A percentile compares a stretch with the other conserved stretches of the same genome.
Conservation (phyloP, 1,284 basidiomycete genomes). For the Marasmius tenuissimus region DNA sequence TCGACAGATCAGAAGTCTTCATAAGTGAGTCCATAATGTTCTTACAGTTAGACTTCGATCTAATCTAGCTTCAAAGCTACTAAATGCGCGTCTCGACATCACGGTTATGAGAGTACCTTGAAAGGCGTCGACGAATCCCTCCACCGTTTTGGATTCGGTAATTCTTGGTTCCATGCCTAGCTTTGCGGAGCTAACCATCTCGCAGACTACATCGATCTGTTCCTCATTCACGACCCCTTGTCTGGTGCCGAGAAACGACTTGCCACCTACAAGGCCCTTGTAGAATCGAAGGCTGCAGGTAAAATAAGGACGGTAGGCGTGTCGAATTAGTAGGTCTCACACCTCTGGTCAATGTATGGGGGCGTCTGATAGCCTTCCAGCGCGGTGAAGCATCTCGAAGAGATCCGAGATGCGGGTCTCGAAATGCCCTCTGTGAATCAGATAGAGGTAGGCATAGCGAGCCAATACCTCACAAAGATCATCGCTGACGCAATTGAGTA, state of each 20-base stretch:
- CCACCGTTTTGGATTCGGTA: slow-evolving; percentile 52
- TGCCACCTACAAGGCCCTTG: slow-evolving; percentile 63
- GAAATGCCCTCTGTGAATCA: slow-evolving; percentile 80
- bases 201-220: slow-evolving; percentile 73
- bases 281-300: slow-evolving; percentile 58
- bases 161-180: background rate
- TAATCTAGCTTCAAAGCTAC: slow-evolving; percentile 44
- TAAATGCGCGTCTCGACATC: slow-evolving; percentile 55
- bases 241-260: slow-evolving; percentile 60
- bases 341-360: background rate
- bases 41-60: background rate
- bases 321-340: slow-evolving; percentile 65
- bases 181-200: background rate
- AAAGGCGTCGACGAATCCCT: slow-evolving; percentile 60
- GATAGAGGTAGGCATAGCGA: slow-evolving; percentile 57
- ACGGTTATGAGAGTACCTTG: slow-evolving; percentile 60
- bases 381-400: slow-evolving; percentile 75
- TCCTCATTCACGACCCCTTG: slow-evolving; percentile 73
- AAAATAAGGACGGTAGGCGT: slow-evolving; percentile 75
- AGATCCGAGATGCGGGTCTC: slow-evolving; percentile 62
- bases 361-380: slow-evolving; percentile 33
- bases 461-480: background rate
- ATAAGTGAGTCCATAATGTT: slow-evolving; percentile 51
- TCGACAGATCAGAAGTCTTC: slow-evolving; percentile 59
- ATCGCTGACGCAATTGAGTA: slow-evolving; percentile 25